Base-by-base conservation (phyloP, 768 basidiomycete genomes). In the Tremella mesenterica region DNA sequence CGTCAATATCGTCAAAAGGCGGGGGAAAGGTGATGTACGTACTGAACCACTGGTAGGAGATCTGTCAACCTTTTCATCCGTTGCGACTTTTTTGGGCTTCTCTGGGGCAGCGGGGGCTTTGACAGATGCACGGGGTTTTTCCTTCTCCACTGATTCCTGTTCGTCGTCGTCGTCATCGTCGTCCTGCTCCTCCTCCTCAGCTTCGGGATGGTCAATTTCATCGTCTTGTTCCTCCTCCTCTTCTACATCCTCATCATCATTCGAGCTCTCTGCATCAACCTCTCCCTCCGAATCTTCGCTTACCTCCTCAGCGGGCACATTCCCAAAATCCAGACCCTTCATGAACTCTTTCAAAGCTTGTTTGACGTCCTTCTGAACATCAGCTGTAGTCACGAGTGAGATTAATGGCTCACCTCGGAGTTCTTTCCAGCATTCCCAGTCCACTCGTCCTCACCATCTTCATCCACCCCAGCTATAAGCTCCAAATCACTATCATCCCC, bases 401-500 rank as follows among this genome's bases (percentile, higher is more conserved):
- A 43, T 6, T n/a, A 31, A 21, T 1, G 28, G 46, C 63, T 39
- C 25, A 67, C 65, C 56, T 67, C n/a, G n/a, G n/a, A n/a, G n/a
- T n/a, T n/a, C n/a, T n/a, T n/a, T n/a, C n/a, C n/a, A 5, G 5
- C 38, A 10, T 34, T 34, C 38, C 23, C 44, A 4, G 52, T 26
- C 31, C 26, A 55, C 20, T 52, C 57, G 12, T 58, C 63, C 30
- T 59, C 63, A 27, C 62, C 69, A 48, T 63, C 62, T 21, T 63
- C 64, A 39, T 68, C 66, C n/a, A 73, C 56, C 2, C 67, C 71
- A 21, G 56, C 57, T 10, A 73, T 60, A 41, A 73, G 46, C 23
- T 64, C 58, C 21, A 69, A 53, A 60, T 73, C 71, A 23, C 67
- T 63, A 10, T 73, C 71, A 51, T 73, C 71, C 18, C 71, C 71